Evolutionary conservation across 352 stramenopile species (phyloP).

Genomic region (Phytopythium mirpurense): DNA sequence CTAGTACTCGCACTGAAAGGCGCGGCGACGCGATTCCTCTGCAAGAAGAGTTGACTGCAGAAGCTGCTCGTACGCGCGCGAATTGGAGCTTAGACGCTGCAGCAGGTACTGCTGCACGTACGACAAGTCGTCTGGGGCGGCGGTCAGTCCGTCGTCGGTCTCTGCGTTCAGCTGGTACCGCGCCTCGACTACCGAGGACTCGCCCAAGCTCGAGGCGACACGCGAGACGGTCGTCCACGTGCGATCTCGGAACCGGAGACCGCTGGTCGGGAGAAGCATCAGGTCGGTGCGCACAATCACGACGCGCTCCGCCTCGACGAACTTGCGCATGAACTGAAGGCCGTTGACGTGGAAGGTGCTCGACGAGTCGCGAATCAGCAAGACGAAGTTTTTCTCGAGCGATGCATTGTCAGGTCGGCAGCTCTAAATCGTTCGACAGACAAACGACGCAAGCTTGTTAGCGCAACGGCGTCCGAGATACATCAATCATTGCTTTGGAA

Average conservation of each 20-base stretch:
- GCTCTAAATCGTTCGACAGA: conserved; percentile 13
- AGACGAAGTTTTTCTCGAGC: conserved; percentile 19
- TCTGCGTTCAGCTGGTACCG: conserved; percentile 20
- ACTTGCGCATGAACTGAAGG: conserved; percentile 22
- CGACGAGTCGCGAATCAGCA: conserved; percentile 8
- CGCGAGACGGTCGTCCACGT: conserved; percentile 16
- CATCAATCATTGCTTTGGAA: background rate
- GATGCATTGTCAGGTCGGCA: conserved; percentile 6
- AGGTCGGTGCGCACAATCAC: conserved; percentile 12
- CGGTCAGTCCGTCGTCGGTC: conserved; percentile 7
- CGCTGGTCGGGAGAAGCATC: conserved; percentile 10
- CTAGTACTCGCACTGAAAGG: background rate
- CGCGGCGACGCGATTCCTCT: background rate
- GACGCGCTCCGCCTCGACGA: conserved; percentile 11
- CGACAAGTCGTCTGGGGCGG: conserved; percentile 10
- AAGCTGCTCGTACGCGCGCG: background rate
- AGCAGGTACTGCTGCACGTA: conserved; percentile 14
- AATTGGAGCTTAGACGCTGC: conserved; percentile 5
- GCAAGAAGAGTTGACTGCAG: background rate
- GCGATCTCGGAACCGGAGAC: conserved; percentile 13
- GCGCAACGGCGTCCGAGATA: background rate
- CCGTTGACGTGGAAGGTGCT: conserved; percentile 15
- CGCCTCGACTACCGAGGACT: conserved; percentile 7
- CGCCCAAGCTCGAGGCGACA: conserved; percentile 1
- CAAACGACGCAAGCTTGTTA: conserved; percentile 5